Evolutionary conservation across 1,284 basidiomycete species (phyloP).

Genomic region (Apiotrichum mycotoxinovorans): DNA sequence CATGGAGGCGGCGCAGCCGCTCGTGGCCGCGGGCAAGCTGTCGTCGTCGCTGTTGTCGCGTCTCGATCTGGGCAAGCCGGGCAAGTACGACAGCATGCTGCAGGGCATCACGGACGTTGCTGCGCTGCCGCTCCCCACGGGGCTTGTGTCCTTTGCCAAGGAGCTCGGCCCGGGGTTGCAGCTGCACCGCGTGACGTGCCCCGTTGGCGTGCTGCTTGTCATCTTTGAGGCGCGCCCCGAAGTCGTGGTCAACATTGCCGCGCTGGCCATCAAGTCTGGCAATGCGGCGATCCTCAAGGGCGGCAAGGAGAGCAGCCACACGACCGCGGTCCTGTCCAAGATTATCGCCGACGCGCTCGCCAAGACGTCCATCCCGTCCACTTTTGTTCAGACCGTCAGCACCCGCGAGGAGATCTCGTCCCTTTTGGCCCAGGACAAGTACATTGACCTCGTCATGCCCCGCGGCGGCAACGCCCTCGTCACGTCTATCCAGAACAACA

Average conservation of each 20-base stretch:
- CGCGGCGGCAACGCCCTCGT: constrained; percentile 91
- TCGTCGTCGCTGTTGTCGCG: constrained; percentile 76
- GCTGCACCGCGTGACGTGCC: constrained; percentile 90
- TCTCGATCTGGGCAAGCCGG: constrained; percentile 75
- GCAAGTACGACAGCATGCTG: constrained; percentile 93
- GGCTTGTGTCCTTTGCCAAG: constrained; percentile 79
- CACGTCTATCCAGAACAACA: constrained; percentile 78
- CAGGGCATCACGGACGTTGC: constrained; percentile 87
- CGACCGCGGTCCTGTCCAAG: constrained; percentile 67
- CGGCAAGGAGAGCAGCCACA: constrained; percentile 86
- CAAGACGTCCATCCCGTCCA: constrained; percentile 66
- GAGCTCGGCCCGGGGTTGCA: constrained; percentile 81
- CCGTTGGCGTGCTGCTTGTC: constrained; percentile 92
- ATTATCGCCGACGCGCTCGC: constrained; percentile 76
- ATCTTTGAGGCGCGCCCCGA: constrained; percentile 98
- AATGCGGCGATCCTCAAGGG: constrained; percentile 95
- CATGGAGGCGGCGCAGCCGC: constrained; percentile 68
- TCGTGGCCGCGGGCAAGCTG: constrained; percentile 78
- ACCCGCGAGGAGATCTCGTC: constrained; percentile 88
- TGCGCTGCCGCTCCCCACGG: constrained; percentile 77
- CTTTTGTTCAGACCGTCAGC: constrained; percentile 88
- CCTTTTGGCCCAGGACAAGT: constrained; percentile 78
- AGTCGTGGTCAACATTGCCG: constrained; percentile 95
- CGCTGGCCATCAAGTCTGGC: constrained; percentile 95
- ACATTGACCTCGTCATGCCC: constrained; percentile 96